Evolutionary conservation across 148 eudicot species (phyloP).

Genomic region (Limonium bicolor): DNA sequence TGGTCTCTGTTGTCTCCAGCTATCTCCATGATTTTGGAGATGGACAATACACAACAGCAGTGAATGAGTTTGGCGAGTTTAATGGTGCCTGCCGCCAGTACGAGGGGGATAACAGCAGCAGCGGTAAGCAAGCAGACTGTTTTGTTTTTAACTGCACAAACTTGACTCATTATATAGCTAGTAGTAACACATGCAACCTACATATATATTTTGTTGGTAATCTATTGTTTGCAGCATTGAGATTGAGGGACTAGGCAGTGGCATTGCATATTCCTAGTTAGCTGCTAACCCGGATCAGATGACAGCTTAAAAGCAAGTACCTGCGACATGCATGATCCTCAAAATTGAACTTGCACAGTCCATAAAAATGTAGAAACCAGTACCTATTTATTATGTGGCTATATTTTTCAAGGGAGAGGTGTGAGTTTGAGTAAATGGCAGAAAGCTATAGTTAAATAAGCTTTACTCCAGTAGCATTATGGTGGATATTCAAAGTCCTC

Average conservation of each 20-base stretch:
- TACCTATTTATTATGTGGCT: neutral
- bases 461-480: neutral
- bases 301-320: neutral
- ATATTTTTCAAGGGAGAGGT: neutral
- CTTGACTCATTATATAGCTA: neutral
- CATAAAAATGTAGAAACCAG: too few species aligned
- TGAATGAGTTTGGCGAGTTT: conserved; percentile 10
- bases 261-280: neutral
- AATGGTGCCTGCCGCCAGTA: conserved; percentile 5
- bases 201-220: neutral
- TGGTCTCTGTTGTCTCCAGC: conserved; percentile 10
- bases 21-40: conserved; percentile 13
- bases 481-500: neutral
- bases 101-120: conserved; percentile 11
- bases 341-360: too few species aligned
- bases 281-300: neutral
- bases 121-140: conserved; percentile 14
- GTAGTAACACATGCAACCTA: neutral
- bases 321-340: neutral
- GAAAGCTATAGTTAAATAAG: neutral
- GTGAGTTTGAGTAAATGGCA: neutral
- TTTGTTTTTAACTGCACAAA: neutral
- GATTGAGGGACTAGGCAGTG: too few species aligned
- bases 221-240: conserved; percentile 3
- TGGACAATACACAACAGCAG: too few species aligned